These are phyloP conservation scores for Myriosclerotinia scirpicola DNA, from an alignment of 2,329 filamentous ascomycete species.

Conservation along the genomic window DNA sequence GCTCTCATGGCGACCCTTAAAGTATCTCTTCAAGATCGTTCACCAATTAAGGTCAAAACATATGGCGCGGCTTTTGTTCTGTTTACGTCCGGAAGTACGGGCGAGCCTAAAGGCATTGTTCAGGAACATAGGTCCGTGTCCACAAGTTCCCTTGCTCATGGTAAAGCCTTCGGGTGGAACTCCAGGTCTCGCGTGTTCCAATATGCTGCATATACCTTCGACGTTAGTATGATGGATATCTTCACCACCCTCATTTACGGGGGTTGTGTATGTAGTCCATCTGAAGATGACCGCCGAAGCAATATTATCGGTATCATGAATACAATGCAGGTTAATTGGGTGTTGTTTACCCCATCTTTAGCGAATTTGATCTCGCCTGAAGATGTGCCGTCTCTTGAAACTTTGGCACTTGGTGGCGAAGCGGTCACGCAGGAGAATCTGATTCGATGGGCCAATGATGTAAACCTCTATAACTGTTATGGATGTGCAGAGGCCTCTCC, in stretches of 20 bases:
- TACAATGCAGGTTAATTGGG: slow-evolving; percentile 28
- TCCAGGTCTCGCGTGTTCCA: slow-evolving; percentile 23
- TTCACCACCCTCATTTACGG: slow-evolving; percentile 30
- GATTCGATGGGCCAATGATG: slow-evolving; percentile 39
- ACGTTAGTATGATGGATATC: slow-evolving; percentile 31
- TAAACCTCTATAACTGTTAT: slow-evolving; percentile 18
- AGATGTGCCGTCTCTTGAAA: slow-evolving; percentile 33
- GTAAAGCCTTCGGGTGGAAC: slow-evolving; percentile 1
- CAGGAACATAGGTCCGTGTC: slow-evolving; percentile 27
- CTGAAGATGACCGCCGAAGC: slow-evolving; percentile 30
- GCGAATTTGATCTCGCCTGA: slow-evolving; percentile 40
- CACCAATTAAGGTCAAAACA: not conserved
- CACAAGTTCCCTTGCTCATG: slow-evolving; percentile 15
- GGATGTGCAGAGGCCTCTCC: slow-evolving; percentile 11
- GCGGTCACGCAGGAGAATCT: slow-evolving; percentile 30
- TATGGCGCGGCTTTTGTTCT: slow-evolving; percentile 23
- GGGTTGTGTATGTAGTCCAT: slow-evolving; percentile 32
- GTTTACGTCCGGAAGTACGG: slow-evolving; percentile 39
- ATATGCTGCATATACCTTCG: slow-evolving; percentile 32
- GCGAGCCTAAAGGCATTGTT: slow-evolving; percentile 31
- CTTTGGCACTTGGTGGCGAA: slow-evolving; percentile 31
- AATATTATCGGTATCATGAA: slow-evolving; percentile 28
- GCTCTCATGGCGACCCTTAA: not conserved
- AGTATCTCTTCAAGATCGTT: not conserved
- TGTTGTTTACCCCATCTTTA: slow-evolving; percentile 31